Conservation (phyloP, 192 early-diverging fungal species). For the Podila epicladia region DNA sequence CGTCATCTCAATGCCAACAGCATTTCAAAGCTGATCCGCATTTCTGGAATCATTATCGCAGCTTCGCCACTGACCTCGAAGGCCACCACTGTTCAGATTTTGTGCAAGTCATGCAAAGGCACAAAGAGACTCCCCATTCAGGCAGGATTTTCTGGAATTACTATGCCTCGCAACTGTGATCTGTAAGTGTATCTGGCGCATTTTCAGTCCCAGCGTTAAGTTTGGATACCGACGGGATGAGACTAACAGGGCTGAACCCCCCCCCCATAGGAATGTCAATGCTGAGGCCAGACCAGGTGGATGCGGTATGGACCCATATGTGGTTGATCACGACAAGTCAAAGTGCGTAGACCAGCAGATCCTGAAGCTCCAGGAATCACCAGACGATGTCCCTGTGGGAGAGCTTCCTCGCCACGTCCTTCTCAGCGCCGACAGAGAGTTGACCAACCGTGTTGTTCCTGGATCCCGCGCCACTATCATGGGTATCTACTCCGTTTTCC, state of each 20-base stretch:
- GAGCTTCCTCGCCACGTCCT: constrained; percentile 96
- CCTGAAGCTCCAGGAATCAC: constrained; percentile 97
- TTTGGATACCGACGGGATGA: not conserved
- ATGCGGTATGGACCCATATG: constrained; percentile 90
- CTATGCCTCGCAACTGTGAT: constrained; percentile 91
- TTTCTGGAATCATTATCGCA: constrained; percentile 96
- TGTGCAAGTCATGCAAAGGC: constrained; percentile 89
- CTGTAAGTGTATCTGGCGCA: constrained; percentile 59
- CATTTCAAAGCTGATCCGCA: constrained; percentile 93
- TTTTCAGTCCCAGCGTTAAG: constrained; percentile 38
- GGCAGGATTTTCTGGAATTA: constrained; percentile 85
- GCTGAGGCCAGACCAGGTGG: constrained; percentile 59
- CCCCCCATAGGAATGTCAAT: constrained; percentile 25
- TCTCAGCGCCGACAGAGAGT: constrained; percentile 86
- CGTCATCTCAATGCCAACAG: constrained; percentile 86
- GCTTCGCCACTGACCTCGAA: constrained; percentile 89
- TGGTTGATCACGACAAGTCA: constrained; percentile 96
- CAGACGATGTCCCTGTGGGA: constrained; percentile 97
- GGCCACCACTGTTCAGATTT: constrained; percentile 88
- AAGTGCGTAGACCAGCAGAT: constrained; percentile 97
- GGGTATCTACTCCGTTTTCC: constrained; percentile 95
- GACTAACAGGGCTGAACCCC: not conserved
- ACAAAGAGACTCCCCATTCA: constrained; percentile 83
- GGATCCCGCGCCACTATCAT: constrained; percentile 93
- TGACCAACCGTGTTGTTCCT: constrained; percentile 92